These are phyloP conservation scores for Aspergillus sp. DNA, from an alignment of 2,329 filamentous ascomycete species.

Conservation along the genomic window DNA sequence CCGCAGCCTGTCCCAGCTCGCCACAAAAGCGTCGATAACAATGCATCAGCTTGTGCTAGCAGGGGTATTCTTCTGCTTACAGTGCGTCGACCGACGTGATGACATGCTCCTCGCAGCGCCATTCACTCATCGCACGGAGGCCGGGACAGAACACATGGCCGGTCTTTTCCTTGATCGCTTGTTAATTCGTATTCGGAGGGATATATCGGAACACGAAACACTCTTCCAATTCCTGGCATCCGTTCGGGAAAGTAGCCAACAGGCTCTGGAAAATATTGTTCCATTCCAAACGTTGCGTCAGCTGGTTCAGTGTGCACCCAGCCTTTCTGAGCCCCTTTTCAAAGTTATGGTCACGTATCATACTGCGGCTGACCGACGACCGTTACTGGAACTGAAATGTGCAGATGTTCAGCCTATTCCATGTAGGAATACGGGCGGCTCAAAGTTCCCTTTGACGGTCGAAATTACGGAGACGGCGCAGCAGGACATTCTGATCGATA, in stretches of 20 bases:
- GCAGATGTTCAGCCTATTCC: background rate
- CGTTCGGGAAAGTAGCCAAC: background rate
- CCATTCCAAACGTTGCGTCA: background rate
- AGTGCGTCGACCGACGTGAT: background rate
- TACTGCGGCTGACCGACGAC: background rate
- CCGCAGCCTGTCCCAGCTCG: background rate
- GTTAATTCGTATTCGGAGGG: background rate
- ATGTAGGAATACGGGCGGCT: background rate
- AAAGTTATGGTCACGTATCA: background rate
- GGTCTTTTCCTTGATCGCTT: background rate
- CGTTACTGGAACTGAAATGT: background rate
- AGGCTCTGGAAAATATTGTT: background rate
- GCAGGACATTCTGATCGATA: background rate
- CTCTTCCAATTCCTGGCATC: background rate
- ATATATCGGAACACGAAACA: background rate
- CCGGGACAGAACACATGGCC: background rate
- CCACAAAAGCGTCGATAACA: background rate
- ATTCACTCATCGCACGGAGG: background rate
- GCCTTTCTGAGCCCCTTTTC: background rate
- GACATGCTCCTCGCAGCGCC: background rate
- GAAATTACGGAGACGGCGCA: background rate
- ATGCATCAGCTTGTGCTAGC: background rate
- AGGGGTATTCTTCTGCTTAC: background rate
- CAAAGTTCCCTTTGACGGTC: background rate
- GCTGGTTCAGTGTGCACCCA: background rate